These are phyloP conservation scores for Colletotrichum sp. DNA, from an alignment of 2,329 filamentous ascomycete species.

Conservation along the genomic window DNA sequence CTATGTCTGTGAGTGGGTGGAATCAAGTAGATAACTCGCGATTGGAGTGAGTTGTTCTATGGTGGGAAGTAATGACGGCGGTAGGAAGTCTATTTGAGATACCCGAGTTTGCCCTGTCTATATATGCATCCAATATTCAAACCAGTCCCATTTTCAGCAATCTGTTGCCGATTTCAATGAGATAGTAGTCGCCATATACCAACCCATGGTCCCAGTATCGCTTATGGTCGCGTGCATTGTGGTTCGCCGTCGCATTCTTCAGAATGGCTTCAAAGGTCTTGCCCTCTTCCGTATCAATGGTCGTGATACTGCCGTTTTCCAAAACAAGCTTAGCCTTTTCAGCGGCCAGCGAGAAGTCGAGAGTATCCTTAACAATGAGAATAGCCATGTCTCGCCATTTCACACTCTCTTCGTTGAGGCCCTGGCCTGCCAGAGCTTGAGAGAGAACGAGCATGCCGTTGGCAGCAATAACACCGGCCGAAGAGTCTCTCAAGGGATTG, in stretches of 20 bases:
- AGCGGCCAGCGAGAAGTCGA: constrained; percentile 29
- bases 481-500: constrained; percentile 38
- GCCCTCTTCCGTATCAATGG: constrained; percentile 12
- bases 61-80: neutral
- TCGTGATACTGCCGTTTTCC: neutral
- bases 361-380: constrained; percentile 32
- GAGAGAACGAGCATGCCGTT: constrained; percentile 46
- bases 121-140: neutral
- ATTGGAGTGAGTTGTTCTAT: neutral
- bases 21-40: neutral
- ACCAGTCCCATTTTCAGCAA: constrained; percentile 37
- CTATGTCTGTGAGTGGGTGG: constrained; percentile 10
- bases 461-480: constrained; percentile 44
- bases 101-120: neutral
- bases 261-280: constrained; percentile 35
- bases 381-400: constrained; percentile 32
- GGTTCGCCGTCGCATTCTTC: constrained; percentile 38
- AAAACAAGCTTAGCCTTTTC: constrained; percentile 23
- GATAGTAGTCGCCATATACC: constrained; percentile 55
- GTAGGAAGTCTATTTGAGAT: constrained; percentile 6
- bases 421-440: constrained; percentile 31
- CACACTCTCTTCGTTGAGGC: constrained; percentile 11
- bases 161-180: constrained; percentile 51
- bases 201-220: constrained; percentile 44
- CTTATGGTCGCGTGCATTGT: constrained; percentile 34